Conservation (phyloP, 2,329 filamentous ascomycete species). For the Exophiala xenobiotica region DNA sequence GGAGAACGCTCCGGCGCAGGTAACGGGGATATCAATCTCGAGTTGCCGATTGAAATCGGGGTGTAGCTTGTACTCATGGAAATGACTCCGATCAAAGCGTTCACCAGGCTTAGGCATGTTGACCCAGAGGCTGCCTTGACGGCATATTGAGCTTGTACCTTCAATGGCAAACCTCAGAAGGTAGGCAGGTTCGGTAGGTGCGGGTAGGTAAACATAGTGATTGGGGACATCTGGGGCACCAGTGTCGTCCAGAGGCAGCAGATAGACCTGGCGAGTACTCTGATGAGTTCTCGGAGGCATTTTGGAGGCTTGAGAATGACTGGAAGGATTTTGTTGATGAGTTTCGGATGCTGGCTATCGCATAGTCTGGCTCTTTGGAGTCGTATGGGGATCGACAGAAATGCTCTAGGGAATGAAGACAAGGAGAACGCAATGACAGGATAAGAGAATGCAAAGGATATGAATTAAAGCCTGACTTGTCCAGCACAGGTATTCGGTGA, state of each 20-base stretch:
- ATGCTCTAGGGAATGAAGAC: conserved; percentile 1
- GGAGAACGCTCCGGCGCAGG: conserved; percentile 80
- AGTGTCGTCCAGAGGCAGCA: conserved; percentile 87
- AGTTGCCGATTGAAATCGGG: conserved; percentile 92
- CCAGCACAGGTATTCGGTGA: background rate
- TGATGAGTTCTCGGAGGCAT: conserved; percentile 30
- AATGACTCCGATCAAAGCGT: conserved; percentile 73
- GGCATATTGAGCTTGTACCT: conserved; percentile 72
- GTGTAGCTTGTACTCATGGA: conserved; percentile 75
- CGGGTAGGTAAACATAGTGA: conserved; percentile 87
- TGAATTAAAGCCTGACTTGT: background rate
- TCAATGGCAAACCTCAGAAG: conserved; percentile 36
- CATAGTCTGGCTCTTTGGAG: conserved; percentile 12
- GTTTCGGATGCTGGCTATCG: conserved; percentile 9
- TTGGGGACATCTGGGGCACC: conserved; percentile 86
- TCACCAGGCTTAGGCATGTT: conserved; percentile 81
- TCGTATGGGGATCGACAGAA: conserved; percentile 7
- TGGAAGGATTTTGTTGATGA: background rate
- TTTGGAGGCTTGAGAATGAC: background rate
- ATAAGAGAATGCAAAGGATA: background rate
- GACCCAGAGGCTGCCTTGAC: conserved; percentile 92
- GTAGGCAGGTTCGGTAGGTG: conserved; percentile 70
- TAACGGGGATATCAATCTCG: conserved; percentile 83
- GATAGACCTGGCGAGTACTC: conserved; percentile 62
- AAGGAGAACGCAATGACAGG: conserved; percentile 10